These are phyloP conservation scores for Anaeromyces robustus DNA, from an alignment of 192 early-diverging fungal genomes.

Conservation along the genomic window DNA sequence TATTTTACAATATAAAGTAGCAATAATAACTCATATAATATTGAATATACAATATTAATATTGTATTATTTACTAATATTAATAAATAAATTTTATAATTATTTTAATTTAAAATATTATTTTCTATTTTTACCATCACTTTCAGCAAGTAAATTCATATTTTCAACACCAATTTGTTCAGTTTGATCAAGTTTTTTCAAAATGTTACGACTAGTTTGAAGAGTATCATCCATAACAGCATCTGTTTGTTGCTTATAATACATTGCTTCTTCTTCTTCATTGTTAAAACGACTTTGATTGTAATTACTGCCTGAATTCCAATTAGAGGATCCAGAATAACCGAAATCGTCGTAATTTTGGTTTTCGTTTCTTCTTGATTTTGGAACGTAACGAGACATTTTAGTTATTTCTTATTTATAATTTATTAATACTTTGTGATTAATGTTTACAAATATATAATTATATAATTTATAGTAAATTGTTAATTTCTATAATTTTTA, in stretches of 20 bases:
- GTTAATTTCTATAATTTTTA: too few species aligned
- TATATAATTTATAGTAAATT: too few species aligned
- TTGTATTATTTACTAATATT: too few species aligned
- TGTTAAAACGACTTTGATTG: background rate
- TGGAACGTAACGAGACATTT: background rate
- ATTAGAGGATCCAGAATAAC: background rate
- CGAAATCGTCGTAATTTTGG: background rate
- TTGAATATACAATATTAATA: too few species aligned
- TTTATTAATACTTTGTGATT: background rate
- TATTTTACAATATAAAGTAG: too few species aligned
- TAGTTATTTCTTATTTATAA: background rate
- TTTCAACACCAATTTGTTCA: background rate
- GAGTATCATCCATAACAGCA: background rate
- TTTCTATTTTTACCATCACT: background rate
- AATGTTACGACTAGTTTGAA: background rate
- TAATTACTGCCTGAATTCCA: background rate
- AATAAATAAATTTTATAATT: too few species aligned
- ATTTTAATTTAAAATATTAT: background rate
- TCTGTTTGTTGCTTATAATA: background rate
- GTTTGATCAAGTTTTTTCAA: background rate
- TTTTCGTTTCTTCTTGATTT: background rate
- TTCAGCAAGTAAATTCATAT: background rate
- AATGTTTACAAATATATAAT: too few species aligned
- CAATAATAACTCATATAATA: too few species aligned
- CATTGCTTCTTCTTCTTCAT: background rate